A percentile compares a stretch with the other conserved stretches of the same genome.
Evolutionary conservation across 441 rosid species (phyloP).

Genomic region (Euphorbia celastroides): DNA sequence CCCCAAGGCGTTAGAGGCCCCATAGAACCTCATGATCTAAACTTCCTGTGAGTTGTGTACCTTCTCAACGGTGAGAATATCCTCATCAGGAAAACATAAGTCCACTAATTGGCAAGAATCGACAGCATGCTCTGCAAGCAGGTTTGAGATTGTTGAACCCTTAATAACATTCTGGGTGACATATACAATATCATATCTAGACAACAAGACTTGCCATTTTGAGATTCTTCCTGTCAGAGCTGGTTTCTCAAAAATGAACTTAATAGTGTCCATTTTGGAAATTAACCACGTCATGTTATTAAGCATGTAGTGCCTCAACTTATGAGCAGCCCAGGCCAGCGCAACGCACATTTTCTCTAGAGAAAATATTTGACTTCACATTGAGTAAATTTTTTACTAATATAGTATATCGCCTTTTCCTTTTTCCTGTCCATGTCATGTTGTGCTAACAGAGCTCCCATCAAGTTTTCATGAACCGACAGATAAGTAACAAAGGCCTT

Average conservation of each 20-base stretch:
- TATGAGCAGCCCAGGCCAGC: background rate
- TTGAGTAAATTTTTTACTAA: background rate
- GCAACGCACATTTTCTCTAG: background rate
- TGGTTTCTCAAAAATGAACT: constrained; percentile 10
- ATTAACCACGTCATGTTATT: background rate
- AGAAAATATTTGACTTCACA: background rate
- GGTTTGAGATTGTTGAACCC: background rate
- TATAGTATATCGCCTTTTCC: background rate
- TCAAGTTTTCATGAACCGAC: background rate
- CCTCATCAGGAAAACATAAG: background rate
- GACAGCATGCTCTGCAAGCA: background rate
- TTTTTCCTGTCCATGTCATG: background rate
- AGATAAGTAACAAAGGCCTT: background rate
- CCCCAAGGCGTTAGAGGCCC: background rate
- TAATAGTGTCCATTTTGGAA: background rate
- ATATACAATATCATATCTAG: background rate
- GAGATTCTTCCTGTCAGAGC: constrained; percentile 37
- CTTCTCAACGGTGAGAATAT: background rate
- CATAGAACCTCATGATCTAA: background rate
- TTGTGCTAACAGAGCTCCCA: background rate
- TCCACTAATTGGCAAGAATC: background rate
- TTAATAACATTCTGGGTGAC: background rate
- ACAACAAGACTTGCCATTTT: background rate
- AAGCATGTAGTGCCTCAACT: background rate
- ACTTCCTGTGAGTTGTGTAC: background rate